These are phyloP conservation scores for Carex littledalei DNA, from an alignment of 176 grass and related monocot genomes.

Conservation along the genomic window DNA sequence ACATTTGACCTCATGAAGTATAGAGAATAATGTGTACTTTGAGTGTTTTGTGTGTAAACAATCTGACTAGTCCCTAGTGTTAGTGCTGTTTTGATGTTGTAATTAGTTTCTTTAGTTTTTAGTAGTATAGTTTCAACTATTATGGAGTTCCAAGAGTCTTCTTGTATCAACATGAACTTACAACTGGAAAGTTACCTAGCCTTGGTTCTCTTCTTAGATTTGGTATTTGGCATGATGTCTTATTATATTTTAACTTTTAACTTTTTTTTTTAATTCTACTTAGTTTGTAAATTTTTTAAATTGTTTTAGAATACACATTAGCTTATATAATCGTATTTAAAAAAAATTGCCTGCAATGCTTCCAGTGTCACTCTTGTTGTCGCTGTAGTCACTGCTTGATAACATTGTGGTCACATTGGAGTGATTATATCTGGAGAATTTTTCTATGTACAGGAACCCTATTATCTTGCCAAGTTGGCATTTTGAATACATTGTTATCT, in stretches of 20 bases:
- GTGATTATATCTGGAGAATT: neutral
- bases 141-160: neutral
- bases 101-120: slow-evolving; percentile 2
- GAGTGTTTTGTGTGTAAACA: neutral
- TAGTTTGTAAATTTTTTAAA: no score
- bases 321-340: no score
- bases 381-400: neutral
- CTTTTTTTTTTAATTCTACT: no score
- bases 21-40: slow-evolving; percentile 36
- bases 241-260: no score
- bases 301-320: no score
- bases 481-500: neutral
- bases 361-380: neutral
- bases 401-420: neutral
- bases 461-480: neutral
- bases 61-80: slow-evolving; percentile 2
- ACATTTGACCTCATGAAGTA: slow-evolving; percentile 93
- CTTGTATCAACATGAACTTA: neutral
- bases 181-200: neutral
- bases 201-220: neutral
- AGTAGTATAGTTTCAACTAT: neutral
- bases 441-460: neutral
- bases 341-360: neutral
- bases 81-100: neutral
- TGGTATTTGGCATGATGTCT: neutral